A percentile compares a stretch with the other conserved stretches of the same genome.
Conservation (phyloP, 441 rosid genomes). For the Eutrema salsugineum region DNA sequence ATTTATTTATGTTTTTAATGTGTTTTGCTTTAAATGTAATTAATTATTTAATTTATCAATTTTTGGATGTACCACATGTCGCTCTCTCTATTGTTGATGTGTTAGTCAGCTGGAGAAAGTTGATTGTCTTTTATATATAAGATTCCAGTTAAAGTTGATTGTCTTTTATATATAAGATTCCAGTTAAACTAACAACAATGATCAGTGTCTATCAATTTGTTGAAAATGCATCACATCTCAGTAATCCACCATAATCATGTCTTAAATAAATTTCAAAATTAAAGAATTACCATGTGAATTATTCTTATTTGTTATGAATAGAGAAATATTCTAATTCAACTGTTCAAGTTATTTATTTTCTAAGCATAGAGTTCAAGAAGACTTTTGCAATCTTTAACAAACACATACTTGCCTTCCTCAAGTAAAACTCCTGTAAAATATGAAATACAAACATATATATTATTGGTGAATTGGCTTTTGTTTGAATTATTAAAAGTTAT, state of each 20-base stretch:
- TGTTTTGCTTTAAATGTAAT: too few relatives aligned
- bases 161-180: too few relatives aligned
- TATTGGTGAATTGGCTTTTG: conserved; percentile 12
- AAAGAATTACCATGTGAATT: not conserved
- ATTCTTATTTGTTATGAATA: conserved; percentile 8
- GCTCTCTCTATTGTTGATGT: too few relatives aligned
- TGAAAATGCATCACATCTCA: not conserved
- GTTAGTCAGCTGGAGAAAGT: too few relatives aligned
- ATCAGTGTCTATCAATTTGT: not conserved
- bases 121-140: too few relatives aligned
- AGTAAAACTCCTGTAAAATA: conserved; percentile 21
- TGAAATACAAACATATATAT: not conserved
- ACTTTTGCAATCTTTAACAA: conserved; percentile 11
- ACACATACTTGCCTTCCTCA: conserved; percentile 26
- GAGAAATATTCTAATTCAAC: conserved; percentile 18
- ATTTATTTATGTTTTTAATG: too few relatives aligned
- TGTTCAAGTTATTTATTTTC: not conserved
- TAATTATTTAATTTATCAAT: too few relatives aligned
- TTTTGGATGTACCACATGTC: too few relatives aligned
- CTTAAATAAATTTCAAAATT: not conserved
- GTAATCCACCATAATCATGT: not conserved
- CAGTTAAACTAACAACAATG: too few relatives aligned
- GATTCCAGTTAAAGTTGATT: too few relatives aligned
- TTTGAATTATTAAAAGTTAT: not conserved
- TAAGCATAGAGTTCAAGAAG: conserved; percentile 9